Conservation (phyloP, 2,329 filamentous ascomycete species). For the Aspergillus latus region DNA sequence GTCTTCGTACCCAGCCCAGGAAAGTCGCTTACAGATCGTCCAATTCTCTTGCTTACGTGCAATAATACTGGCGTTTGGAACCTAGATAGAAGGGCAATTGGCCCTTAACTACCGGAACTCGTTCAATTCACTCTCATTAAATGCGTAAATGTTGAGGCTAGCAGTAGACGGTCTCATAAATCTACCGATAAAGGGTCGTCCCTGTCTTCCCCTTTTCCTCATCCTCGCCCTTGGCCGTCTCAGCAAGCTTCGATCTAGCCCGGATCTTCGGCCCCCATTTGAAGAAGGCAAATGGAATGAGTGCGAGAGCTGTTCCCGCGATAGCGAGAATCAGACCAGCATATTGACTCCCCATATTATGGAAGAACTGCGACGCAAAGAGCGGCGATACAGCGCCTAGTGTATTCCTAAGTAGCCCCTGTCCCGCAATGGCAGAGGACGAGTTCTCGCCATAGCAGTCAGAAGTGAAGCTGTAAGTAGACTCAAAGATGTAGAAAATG, state of each 20-base stretch:
- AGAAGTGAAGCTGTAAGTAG: constrained; percentile 51
- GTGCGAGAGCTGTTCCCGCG: constrained; percentile 42
- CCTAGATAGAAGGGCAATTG: no score
- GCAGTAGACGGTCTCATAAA: neutral
- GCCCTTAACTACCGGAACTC: no score
- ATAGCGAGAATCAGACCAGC: constrained; percentile 52
- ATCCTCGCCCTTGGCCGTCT: neutral
- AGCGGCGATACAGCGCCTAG: constrained; percentile 54
- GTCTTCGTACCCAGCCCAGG: no score
- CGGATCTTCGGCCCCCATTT: constrained; percentile 32
- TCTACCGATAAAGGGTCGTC: neutral
- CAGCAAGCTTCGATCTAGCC: constrained; percentile 32
- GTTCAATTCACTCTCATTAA: no score
- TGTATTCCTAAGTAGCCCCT: constrained; percentile 55
- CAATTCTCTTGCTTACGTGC: no score
- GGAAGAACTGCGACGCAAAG: constrained; percentile 55
- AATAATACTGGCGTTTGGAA: no score
- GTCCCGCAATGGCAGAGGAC: constrained; percentile 48
- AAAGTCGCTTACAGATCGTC: no score
- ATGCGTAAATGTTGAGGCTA: no score
- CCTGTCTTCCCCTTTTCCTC: neutral
- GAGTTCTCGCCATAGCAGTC: constrained; percentile 52
- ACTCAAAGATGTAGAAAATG: constrained; percentile 52
- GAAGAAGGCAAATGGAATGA: constrained; percentile 33
- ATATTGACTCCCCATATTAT: constrained; percentile 55